A percentile compares a stretch with the other conserved stretches of the same genome.
These are phyloP conservation scores for Rhipidocladum racemiflorum DNA, from an alignment of 176 grass and related monocot genomes.

Conservation along the genomic window DNA sequence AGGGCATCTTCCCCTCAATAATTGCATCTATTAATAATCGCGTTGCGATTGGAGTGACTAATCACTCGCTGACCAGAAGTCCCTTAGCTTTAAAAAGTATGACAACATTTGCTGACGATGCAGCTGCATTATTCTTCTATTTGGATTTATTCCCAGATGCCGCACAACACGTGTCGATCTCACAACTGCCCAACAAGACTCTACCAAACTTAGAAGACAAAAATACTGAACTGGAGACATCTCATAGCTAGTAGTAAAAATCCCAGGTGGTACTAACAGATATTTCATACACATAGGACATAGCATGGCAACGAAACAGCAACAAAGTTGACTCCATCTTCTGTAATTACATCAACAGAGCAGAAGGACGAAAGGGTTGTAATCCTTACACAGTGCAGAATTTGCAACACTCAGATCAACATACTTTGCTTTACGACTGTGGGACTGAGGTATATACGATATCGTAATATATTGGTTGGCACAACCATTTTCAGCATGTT, in stretches of 20 bases:
- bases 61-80: slow-evolving; percentile 32
- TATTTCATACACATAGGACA: slow-evolving; percentile 16
- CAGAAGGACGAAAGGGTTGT: neutral
- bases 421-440: slow-evolving; percentile 19
- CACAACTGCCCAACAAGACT: neutral
- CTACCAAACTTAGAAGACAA: neutral
- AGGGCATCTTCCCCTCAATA: slow-evolving; percentile 33
- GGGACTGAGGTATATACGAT: slow-evolving; percentile 26
- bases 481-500: slow-evolving; percentile 5
- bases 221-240: neutral
- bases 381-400: slow-evolving; percentile 1
- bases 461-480: neutral
- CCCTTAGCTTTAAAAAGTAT: neutral
- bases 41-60: slow-evolving; percentile 10
- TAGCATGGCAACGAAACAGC: slow-evolving; percentile 5
- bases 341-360: slow-evolving; percentile 27
- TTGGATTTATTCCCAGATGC: neutral
- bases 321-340: slow-evolving; percentile 5
- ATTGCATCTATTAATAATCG: slow-evolving; percentile 17
- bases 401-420: slow-evolving; percentile 15
- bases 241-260: neutral
- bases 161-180: slow-evolving; percentile 24
- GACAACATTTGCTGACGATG: slow-evolving; percentile 2
- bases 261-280: neutral
- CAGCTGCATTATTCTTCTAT: neutral